A percentile compares a stretch with the other conserved stretches of the same genome.
Conservation (phyloP, 441 rosid species). For the Pelargonium myrrhifolium region DNA sequence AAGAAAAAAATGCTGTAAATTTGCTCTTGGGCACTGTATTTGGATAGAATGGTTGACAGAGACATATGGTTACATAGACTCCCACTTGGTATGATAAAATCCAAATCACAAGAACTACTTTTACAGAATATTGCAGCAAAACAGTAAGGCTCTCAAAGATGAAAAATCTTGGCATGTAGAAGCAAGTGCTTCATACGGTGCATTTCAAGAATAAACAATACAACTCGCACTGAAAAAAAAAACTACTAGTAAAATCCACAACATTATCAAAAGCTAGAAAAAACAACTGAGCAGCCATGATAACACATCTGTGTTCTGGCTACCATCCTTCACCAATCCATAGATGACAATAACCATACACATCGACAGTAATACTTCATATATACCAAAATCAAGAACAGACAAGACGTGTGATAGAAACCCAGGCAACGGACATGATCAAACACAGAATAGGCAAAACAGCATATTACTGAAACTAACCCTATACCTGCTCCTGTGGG, state of each 20-base stretch:
- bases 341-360: conserved; percentile 37
- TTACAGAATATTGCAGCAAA: neutral
- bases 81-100: neutral
- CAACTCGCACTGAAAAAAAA: conserved; percentile 13
- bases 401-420: conserved; percentile 9
- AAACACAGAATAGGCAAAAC: conserved; percentile 6
- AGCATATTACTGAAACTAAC: neutral
- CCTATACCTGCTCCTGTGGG: conserved; percentile 92
- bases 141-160: conserved; percentile 1
- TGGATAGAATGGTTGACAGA: neutral
- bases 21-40: neutral
- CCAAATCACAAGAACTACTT: conserved; percentile 1
- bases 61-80: neutral
- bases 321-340: conserved; percentile 53
- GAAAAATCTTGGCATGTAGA: neutral
- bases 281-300: conserved; percentile 50
- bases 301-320: conserved; percentile 40
- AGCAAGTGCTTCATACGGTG: neutral
- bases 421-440: conserved; percentile 17
- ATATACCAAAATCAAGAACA: conserved; percentile 19
- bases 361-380: conserved; percentile 33
- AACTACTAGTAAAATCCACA: conserved; percentile 15
- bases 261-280: conserved; percentile 31
- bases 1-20: neutral
- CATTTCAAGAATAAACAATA: neutral